Evolutionary conservation across 2,329 filamentous ascomycete species (phyloP).

Genomic region (Corynespora cassiicola): DNA sequence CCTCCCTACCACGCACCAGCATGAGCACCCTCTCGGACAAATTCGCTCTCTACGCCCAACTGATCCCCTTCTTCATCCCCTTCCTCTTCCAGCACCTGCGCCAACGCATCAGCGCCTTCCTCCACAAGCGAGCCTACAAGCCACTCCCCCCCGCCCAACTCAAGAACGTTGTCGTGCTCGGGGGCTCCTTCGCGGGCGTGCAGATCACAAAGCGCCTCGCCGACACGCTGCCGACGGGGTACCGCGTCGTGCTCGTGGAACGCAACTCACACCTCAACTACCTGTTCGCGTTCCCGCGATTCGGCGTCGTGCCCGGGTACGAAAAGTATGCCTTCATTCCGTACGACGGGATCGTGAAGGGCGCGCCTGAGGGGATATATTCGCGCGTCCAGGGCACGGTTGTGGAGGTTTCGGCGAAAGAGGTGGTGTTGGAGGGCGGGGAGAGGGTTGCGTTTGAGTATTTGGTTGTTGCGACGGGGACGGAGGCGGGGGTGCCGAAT

Average conservation of each 20-base stretch:
- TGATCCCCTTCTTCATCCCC: slow-evolving; percentile 10
- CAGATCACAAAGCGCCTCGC: slow-evolving; percentile 57
- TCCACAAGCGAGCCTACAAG: slow-evolving; percentile 16
- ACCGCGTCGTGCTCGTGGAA: slow-evolving; percentile 64
- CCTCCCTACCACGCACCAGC: slow-evolving; percentile 7
- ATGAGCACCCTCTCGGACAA: slow-evolving; percentile 20
- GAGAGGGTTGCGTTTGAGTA: slow-evolving; percentile 60
- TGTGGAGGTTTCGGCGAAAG: slow-evolving; percentile 41
- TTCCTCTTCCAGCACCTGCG: slow-evolving; percentile 6
- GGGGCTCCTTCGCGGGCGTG: slow-evolving; percentile 65
- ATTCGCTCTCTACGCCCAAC: slow-evolving; percentile 15
- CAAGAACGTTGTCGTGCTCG: slow-evolving; percentile 62
- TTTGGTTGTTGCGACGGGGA: slow-evolving; percentile 65
- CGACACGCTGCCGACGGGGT: slow-evolving; percentile 57
- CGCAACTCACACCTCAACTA: slow-evolving; percentile 68
- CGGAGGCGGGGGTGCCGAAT: slow-evolving; percentile 55
- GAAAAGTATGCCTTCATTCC: slow-evolving; percentile 68
- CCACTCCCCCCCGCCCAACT: slow-evolving; percentile 9
- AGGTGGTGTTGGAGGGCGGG: slow-evolving; percentile 52
- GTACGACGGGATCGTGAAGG: slow-evolving; percentile 53
- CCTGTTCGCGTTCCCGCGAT: slow-evolving; percentile 66
- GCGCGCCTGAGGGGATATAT: slow-evolving; percentile 43
- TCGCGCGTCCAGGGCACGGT: slow-evolving; percentile 54
- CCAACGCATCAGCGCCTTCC: slow-evolving; percentile 9
- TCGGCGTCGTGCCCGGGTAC: slow-evolving; percentile 62